Evolutionary conservation across 2,329 filamentous ascomycete genomes (phyloP).

Genomic region (Colletotrichum karsti): DNA sequence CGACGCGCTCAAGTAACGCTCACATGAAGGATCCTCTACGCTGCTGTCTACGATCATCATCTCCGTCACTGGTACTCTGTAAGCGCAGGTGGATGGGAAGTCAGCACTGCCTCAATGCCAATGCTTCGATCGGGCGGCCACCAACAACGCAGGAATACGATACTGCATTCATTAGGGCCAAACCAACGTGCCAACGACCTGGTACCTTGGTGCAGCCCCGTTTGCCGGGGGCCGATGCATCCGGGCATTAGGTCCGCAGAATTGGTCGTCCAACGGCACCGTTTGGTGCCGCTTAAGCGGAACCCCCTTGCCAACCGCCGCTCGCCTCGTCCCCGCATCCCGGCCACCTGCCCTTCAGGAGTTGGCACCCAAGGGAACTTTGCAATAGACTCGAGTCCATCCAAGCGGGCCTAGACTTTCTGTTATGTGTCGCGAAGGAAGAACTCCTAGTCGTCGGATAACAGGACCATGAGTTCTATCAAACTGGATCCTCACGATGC

Average conservation of each 20-base stretch:
- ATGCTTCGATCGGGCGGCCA: slow-evolving; percentile 18
- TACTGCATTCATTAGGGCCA: not conserved
- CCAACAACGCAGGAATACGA: not conserved
- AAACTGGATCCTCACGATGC: too few species aligned
- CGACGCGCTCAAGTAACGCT: not conserved
- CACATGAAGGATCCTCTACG: too few species aligned
- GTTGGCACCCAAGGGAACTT: not conserved
- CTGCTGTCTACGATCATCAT: not conserved
- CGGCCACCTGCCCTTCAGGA: slow-evolving; percentile 1
- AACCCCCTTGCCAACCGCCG: not conserved
- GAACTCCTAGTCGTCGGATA: too few species aligned
- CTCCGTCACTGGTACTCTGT: not conserved
- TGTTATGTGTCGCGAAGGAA: not conserved
- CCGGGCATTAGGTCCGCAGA: slow-evolving; percentile 14
- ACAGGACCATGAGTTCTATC: too few species aligned
- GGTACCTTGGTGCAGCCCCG: not conserved
- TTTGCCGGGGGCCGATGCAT: slow-evolving; percentile 10
- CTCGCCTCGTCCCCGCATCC: not conserved
- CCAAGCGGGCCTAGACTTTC: not conserved
- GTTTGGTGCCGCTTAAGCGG: slow-evolving; percentile 20
- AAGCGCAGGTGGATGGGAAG: not conserved
- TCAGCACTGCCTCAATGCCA: slow-evolving; percentile 26
- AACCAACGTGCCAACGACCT: slow-evolving; percentile 3
- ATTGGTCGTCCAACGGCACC: slow-evolving; percentile 3
- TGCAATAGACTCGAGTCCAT: not conserved